phyloP scores from a whole-genome alignment of 139 green algal genomes.

The Pleodorina starrii region DNA sequence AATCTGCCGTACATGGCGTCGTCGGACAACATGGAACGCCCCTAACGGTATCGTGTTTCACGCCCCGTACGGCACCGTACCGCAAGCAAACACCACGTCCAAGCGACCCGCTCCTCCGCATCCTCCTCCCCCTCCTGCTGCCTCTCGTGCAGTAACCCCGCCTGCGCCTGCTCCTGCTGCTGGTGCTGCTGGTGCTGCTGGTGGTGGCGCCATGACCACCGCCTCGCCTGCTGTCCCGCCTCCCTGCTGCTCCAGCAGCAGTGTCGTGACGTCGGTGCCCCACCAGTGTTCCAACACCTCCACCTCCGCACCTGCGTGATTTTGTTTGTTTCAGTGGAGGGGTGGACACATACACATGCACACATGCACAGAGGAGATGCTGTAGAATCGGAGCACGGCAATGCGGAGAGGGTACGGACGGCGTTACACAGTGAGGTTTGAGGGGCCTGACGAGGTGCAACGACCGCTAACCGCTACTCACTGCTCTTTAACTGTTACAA shows the following conservation, averaged over 20 bases:
- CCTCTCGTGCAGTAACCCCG: background rate
- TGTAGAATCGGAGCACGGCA: no score
- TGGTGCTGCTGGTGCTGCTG: background rate
- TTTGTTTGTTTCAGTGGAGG: no score
- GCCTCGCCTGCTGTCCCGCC: background rate
- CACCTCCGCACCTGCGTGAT: background rate
- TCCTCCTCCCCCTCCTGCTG: background rate
- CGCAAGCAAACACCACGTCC: conserved; percentile 69
- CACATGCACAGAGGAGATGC: no score
- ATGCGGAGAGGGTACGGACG: no score
- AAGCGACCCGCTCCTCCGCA: conserved; percentile 12
- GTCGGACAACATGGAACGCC: no score
- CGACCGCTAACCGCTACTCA: no score
- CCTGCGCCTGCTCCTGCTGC: background rate
- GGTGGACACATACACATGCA: no score
- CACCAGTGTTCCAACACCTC: conserved; percentile 62
- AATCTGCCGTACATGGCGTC: no score
- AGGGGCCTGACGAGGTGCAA: no score
- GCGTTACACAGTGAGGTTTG: no score
- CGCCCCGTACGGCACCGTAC: conserved; percentile 53
- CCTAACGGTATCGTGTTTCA: no score
- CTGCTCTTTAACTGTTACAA: no score
- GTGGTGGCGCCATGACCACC: background rate
- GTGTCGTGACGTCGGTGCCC: conserved; percentile 38
- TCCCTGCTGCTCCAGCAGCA: conserved; percentile 23